Base-by-base conservation (phyloP, 345 rosid genomes). In the Hibiscus mutabilis region DNA sequence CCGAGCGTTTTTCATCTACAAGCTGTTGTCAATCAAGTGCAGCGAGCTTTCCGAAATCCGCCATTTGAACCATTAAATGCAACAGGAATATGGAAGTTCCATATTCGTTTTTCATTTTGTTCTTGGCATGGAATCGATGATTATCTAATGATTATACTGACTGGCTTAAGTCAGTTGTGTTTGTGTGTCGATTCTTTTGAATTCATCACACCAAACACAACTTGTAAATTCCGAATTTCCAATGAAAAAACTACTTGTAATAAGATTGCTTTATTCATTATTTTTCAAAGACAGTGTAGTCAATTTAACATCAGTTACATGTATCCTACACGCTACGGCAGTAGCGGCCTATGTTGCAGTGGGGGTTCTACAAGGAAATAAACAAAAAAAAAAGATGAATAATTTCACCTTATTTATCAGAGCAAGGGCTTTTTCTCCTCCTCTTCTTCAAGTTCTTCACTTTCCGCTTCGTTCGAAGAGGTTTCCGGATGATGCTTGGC, bases 341-440 rank as follows among this genome's bases (percentile, higher is more conserved):
- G 47, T 37, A 40, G 18, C 8, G 21, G 31, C 13, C 51, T 40
- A 40, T 4, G 4, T 14, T 46, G 69, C 22, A 66, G 40, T 25
- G 40, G 24, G 24, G 22, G 31, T 9, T 46, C 27, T 29, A 8
- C 16, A 25, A 3, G 24, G 40, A 47, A 66, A 24, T 8, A 1
- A 59, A 5, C 16, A 25, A 47, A 4, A 27, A 66, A 25, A 3
- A 46, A 9, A 12, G 25, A 14, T 24, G 25, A 62, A 62, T 4
- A 35, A 9, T 62, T 62, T 16, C 14, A 18, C 24, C 4, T 42
- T 33, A 14, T 33, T 42, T 49, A 49, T 84, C 77, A 89, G 14
- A 89, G 91, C 1, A 91, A 74, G 22, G 90, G 76, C 66, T 75
- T 74, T 58, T 59, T 83, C 82, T 89, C 96, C 77, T 84, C 94